Percentiles rank a stretch among this genome's conserved stretches.
These are phyloP conservation scores for Takashimella koratensis DNA, from an alignment of 1,284 basidiomycete species.

Conservation along the genomic window DNA sequence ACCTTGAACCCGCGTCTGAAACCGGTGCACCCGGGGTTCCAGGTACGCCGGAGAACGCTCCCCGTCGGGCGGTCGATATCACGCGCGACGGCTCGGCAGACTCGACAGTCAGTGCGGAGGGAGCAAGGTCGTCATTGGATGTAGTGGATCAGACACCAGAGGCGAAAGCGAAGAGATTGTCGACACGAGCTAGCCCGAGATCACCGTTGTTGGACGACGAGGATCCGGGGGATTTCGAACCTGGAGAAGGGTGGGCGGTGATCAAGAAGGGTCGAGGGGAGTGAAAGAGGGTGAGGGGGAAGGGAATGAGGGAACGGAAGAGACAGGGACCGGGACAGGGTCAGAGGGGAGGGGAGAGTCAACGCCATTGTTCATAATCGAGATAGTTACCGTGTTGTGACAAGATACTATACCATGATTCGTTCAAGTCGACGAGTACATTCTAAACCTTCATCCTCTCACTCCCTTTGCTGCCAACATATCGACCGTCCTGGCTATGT, in stretches of 20 bases:
- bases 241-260: conserved; percentile 44
- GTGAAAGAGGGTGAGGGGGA: too few relatives aligned
- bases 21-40: not conserved
- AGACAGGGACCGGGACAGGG: too few relatives aligned
- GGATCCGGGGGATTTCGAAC: conserved; percentile 45
- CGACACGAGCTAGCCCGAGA: conserved; percentile 27
- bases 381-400: too few relatives aligned
- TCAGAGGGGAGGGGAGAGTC: too few relatives aligned
- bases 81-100: not conserved
- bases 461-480: too few relatives aligned
- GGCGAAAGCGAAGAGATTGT: conserved; percentile 7
- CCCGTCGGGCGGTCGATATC: not conserved
- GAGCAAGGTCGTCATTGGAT: not conserved
- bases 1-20: not conserved
- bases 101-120: not conserved
- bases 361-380: too few relatives aligned
- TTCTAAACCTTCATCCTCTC: too few relatives aligned
- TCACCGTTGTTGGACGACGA: conserved; percentile 44
- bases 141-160: not conserved
- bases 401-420: too few relatives aligned
- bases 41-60: not conserved
- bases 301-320: too few relatives aligned
- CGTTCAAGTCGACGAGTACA: too few relatives aligned
- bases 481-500: too few relatives aligned
- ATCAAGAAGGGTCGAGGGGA: conserved; percentile 27